A percentile compares a stretch with the other conserved stretches of the same genome.
Evolutionary conservation across 2,329 filamentous ascomycete species (phyloP).

Genomic region (Arachnopeziza araneosa): DNA sequence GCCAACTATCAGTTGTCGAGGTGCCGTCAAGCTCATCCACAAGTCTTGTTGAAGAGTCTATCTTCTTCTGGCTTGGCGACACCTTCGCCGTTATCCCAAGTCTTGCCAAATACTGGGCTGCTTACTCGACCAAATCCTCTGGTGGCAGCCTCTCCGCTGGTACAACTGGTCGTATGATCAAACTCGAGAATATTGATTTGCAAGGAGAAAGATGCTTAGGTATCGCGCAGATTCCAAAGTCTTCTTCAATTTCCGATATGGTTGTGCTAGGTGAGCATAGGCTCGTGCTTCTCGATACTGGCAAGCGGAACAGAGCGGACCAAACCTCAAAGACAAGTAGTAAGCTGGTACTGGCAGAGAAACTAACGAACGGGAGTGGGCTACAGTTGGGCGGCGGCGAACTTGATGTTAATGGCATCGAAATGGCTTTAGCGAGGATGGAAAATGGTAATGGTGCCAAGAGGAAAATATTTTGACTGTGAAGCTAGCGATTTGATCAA

Average conservation of each 20-base stretch:
- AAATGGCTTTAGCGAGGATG: slow-evolving; percentile 52
- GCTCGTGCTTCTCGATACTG: slow-evolving; percentile 22
- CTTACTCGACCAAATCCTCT: slow-evolving; percentile 15
- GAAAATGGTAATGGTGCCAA: slow-evolving; percentile 30
- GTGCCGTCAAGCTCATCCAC: slow-evolving; percentile 22
- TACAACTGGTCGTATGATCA: slow-evolving; percentile 21
- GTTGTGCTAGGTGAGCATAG: slow-evolving; percentile 30
- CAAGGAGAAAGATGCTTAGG: slow-evolving; percentile 29
- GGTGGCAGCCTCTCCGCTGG: slow-evolving; percentile 24
- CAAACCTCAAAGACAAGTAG: slow-evolving; percentile 7
- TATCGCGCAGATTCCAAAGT: slow-evolving; percentile 25
- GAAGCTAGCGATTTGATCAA: neutral
- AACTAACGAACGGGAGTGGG: slow-evolving; percentile 8
- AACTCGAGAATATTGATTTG: slow-evolving; percentile 28
- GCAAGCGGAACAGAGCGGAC: slow-evolving; percentile 4
- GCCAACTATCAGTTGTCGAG: slow-evolving; percentile 28
- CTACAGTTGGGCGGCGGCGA: slow-evolving; percentile 10
- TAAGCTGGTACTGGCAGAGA: slow-evolving; percentile 21
- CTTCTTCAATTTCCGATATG: slow-evolving; percentile 23
- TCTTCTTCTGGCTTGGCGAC: slow-evolving; percentile 31
- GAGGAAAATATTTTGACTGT: neutral
- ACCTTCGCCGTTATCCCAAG: slow-evolving; percentile 28
- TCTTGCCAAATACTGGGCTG: slow-evolving; percentile 29
- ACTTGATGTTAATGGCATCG: slow-evolving; percentile 61
- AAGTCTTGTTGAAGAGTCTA: slow-evolving; percentile 25